Evolutionary conservation across 2,329 filamentous ascomycete species (phyloP).

Genomic region (Epichloe bromicola): DNA sequence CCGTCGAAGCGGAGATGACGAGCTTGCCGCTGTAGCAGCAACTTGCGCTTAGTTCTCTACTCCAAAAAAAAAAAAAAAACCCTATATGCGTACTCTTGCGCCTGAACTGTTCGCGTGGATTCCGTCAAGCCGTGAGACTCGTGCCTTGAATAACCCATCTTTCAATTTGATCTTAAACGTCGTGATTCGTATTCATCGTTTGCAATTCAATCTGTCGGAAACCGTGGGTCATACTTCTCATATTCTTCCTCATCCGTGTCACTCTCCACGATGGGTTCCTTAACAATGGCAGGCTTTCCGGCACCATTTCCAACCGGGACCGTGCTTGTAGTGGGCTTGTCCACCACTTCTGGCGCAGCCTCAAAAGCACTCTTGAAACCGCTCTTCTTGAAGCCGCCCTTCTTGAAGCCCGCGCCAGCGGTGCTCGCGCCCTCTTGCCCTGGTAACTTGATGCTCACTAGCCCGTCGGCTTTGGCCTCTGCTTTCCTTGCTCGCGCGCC

Average conservation of each 20-base stretch:
- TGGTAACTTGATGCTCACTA: slow-evolving; percentile 53
- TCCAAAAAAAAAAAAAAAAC: too few species aligned
- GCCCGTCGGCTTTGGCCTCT: slow-evolving; percentile 55
- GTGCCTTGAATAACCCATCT: background rate
- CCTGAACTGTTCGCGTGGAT: too few species aligned
- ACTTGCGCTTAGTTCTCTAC: background rate
- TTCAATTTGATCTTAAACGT: background rate
- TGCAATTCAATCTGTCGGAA: slow-evolving; percentile 43
- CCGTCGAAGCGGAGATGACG: background rate
- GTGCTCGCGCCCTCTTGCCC: slow-evolving; percentile 17
- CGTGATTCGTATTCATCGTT: background rate
- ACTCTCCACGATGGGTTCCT: slow-evolving; percentile 31
- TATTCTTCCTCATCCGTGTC: slow-evolving; percentile 61
- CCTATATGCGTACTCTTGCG: background rate
- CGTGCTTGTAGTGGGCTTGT: background rate
- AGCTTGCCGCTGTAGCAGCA: background rate
- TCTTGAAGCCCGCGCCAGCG: slow-evolving; percentile 44
- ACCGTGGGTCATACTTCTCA: slow-evolving; percentile 50
- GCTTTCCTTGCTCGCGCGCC: slow-evolving; percentile 52
- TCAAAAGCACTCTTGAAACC: slow-evolving; percentile 71
- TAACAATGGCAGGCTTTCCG: slow-evolving; percentile 14
- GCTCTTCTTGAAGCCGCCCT: slow-evolving; percentile 66
- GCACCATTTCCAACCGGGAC: slow-evolving; percentile 8
- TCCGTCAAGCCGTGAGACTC: too few species aligned
- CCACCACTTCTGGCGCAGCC: slow-evolving; percentile 27